A percentile compares a stretch with the other conserved stretches of the same genome.
phyloP scores from a whole-genome alignment of 768 basidiomycete genomes.

The Amanita jacksonii region DNA sequence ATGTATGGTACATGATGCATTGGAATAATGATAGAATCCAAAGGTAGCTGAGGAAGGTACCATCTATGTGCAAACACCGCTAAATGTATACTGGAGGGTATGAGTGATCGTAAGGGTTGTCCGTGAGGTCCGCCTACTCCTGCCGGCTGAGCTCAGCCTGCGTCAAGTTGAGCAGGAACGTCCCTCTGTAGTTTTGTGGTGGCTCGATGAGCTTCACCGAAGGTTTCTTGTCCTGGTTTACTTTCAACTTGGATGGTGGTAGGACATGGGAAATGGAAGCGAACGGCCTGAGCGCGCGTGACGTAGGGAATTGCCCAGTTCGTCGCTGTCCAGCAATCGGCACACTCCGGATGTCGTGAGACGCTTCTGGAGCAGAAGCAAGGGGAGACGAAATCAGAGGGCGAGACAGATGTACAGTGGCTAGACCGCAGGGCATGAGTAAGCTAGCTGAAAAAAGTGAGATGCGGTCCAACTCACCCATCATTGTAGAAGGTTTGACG shows the following conservation, averaged over 20 bases:
- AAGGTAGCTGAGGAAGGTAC: too few relatives aligned
- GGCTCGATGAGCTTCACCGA: slow-evolving; percentile 73
- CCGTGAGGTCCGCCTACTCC: too few relatives aligned
- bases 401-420: slow-evolving; percentile 37
- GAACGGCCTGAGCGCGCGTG: slow-evolving; percentile 74
- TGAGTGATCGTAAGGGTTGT: too few relatives aligned
- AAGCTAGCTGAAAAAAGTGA: too few relatives aligned
- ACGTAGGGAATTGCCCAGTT: slow-evolving; percentile 52
- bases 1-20: slow-evolving; percentile 4
- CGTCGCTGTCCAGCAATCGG: slow-evolving; percentile 27
- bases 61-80: too few relatives aligned
- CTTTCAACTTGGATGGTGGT: slow-evolving; percentile 21
- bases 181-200: slow-evolving; percentile 58
- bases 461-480: too few relatives aligned
- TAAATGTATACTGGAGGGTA: too few relatives aligned
- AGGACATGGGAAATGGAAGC: slow-evolving; percentile 45
- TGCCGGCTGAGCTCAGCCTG: slow-evolving; percentile 76
- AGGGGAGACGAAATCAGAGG: slow-evolving; percentile 57
- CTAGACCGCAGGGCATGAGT: too few relatives aligned
- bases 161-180: slow-evolving; percentile 72
- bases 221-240: slow-evolving; percentile 26
- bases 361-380: slow-evolving; percentile 25
- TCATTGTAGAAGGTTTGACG: not conserved
- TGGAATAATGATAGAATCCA: not conserved
- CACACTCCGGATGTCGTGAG: slow-evolving; percentile 20